Percentiles rank a stretch among this genome's conserved stretches.
Evolutionary conservation across 2,329 filamentous ascomycete species (phyloP).

Genomic region (Cordyceps cateniannulata): DNA sequence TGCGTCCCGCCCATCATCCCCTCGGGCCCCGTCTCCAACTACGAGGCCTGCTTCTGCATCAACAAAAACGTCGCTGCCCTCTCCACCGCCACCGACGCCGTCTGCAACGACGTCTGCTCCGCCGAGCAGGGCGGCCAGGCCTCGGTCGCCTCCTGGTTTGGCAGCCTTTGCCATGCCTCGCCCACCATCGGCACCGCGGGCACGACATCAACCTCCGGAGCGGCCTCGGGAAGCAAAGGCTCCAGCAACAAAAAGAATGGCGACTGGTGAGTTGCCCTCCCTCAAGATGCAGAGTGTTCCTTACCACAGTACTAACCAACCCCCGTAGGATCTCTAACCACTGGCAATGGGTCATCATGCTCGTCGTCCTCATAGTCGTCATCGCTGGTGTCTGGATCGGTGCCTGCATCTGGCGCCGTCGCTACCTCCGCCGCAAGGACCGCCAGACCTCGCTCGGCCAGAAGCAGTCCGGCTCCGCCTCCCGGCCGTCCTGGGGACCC

Average conservation of each 20-base stretch:
- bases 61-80: slow-evolving; percentile 54
- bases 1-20: slow-evolving; percentile 57
- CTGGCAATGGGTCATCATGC: slow-evolving; percentile 76
- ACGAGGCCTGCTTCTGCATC: slow-evolving; percentile 68
- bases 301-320: not conserved
- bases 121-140: slow-evolving; percentile 34
- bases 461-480: slow-evolving; percentile 33
- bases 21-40: slow-evolving; percentile 43
- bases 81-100: slow-evolving; percentile 45
- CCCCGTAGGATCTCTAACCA: slow-evolving; percentile 57
- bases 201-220: not conserved
- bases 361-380: slow-evolving; percentile 65
- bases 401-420: slow-evolving; percentile 65
- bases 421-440: slow-evolving; percentile 66
- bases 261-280: not conserved
- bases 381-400: slow-evolving; percentile 61
- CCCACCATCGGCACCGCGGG: slow-evolving; percentile 17
- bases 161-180: slow-evolving; percentile 52
- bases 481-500: slow-evolving; percentile 30
- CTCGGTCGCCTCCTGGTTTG: slow-evolving; percentile 65
- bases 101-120: slow-evolving; percentile 57
- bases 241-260: not conserved
- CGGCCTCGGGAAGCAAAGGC: not conserved
- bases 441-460: slow-evolving; percentile 33
- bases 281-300: no score